Conservation (phyloP, 202 grass and related monocot genomes). For the Zizania palustris region DNA sequence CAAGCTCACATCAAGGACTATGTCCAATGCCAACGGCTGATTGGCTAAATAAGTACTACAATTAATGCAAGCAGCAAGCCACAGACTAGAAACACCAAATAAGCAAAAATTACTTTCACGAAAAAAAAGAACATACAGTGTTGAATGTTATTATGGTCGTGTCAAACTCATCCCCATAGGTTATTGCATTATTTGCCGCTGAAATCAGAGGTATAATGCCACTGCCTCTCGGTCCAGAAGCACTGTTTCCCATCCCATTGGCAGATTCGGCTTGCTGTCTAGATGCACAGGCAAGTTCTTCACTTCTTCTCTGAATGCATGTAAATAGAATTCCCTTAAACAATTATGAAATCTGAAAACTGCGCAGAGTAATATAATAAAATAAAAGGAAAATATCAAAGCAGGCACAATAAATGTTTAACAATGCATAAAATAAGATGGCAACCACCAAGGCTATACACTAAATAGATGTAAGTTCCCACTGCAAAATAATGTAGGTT, state of each 20-base stretch:
- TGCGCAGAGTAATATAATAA: not conserved
- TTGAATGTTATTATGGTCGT: conserved; percentile 85
- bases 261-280: conserved; percentile 70
- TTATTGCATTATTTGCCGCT: conserved; percentile 56
- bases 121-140: conserved; percentile 64
- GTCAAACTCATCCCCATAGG: conserved; percentile 80
- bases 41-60: conserved; percentile 23
- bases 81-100: conserved; percentile 24
- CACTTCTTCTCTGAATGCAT: conserved; percentile 71
- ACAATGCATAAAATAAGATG: conserved; percentile 9
- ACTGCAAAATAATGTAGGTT: not conserved
- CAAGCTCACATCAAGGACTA: conserved; percentile 18
- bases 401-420: not conserved
- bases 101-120: conserved; percentile 30
- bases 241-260: conserved; percentile 52
- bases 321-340: conserved; percentile 9
- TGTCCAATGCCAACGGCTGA: not conserved
- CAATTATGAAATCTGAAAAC: not conserved
- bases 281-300: conserved; percentile 72
- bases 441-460: conserved; percentile 11
- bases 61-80: conserved; percentile 25
- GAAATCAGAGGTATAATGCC: conserved; percentile 56
- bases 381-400: conserved; percentile 3
- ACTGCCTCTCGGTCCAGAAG: conserved; percentile 61
- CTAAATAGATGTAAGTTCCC: not conserved